Percentiles rank a stretch among this genome's conserved stretches.
Conservation (phyloP, 805 yeast species). For the Limtongia smithiae region DNA sequence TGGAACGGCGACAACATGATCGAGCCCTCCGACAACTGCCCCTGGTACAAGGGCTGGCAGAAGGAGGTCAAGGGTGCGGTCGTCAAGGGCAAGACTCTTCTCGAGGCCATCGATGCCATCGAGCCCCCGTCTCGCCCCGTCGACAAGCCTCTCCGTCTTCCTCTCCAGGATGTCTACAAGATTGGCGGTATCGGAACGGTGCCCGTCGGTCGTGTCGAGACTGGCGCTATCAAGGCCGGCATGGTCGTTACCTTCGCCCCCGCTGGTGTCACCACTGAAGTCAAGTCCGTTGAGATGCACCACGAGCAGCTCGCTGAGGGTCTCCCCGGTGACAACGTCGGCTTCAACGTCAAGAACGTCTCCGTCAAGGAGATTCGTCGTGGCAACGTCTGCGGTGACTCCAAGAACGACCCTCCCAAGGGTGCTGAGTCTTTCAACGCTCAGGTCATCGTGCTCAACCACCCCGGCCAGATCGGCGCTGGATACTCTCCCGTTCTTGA, state of each 20-base stretch:
- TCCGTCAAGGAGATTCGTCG: slow-evolving; percentile 85
- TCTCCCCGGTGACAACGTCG: slow-evolving; percentile 88
- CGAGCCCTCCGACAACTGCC: slow-evolving; percentile 74
- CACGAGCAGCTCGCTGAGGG: slow-evolving; percentile 77
- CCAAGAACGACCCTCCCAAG: slow-evolving; percentile 83
- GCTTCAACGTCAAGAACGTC: slow-evolving; percentile 87
- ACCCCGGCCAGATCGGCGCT: slow-evolving; percentile 86
- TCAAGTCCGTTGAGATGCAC: slow-evolving; percentile 86
- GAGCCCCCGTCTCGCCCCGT: slow-evolving; percentile 79
- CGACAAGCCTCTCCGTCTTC: slow-evolving; percentile 84
- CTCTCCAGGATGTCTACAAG: slow-evolving; percentile 89
- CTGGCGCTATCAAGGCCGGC: slow-evolving; percentile 89
- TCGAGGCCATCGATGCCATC: slow-evolving; percentile 80
- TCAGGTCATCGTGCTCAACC: slow-evolving; percentile 83
- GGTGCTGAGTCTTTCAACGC: slow-evolving; percentile 78
- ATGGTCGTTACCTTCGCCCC: slow-evolving; percentile 88
- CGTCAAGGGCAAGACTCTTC: slow-evolving; percentile 73
- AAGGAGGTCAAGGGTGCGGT: slow-evolving; percentile 72
- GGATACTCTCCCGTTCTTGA: slow-evolving; percentile 91
- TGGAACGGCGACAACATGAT: slow-evolving; percentile 94
- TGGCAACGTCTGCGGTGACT: slow-evolving; percentile 91
- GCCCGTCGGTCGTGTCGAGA: slow-evolving; percentile 92
- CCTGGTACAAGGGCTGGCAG: slow-evolving; percentile 86
- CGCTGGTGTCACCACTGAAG: slow-evolving; percentile 85
- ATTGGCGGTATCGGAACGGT: slow-evolving; percentile 90